phyloP scores from a whole-genome alignment of 495 filamentous ascomycete genomes.

The Chlorociboria aeruginascens region DNA sequence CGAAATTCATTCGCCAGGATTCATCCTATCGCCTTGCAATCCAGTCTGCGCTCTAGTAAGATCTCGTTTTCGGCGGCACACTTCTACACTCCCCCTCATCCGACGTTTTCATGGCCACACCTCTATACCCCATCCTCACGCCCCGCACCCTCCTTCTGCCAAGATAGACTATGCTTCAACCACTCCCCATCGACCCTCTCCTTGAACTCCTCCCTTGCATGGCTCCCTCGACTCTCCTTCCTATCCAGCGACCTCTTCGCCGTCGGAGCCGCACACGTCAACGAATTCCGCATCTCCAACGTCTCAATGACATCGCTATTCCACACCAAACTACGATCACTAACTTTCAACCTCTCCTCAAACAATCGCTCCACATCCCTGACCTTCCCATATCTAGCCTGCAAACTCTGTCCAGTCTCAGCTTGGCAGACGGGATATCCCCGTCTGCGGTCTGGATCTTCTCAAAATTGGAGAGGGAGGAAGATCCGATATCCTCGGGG shows the following conservation, averaged over 20 bases:
- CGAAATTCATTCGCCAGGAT: too few relatives aligned
- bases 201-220: constrained; percentile 16
- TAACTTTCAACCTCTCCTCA: constrained; percentile 1
- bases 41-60: constrained; percentile 6
- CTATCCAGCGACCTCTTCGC: constrained; percentile 16
- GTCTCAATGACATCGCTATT: constrained; percentile 20
- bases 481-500: constrained; percentile 8
- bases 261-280: constrained; percentile 19
- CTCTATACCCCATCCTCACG: constrained; percentile 15
- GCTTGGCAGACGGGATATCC: constrained; percentile 2
- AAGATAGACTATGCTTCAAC: constrained; percentile 18
- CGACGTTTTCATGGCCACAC: constrained; percentile 13
- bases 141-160: constrained; percentile 12
- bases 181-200: constrained; percentile 14
- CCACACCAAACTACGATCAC: constrained; percentile 15
- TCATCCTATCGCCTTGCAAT: too few relatives aligned
- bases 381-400: background rate
- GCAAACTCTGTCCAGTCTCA: constrained; percentile 8
- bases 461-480: constrained; percentile 11
- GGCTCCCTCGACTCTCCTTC: constrained; percentile 18
- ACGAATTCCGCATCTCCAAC: constrained; percentile 17
- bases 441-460: constrained; percentile 8
- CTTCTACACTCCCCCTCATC: constrained; percentile 17
- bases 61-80: constrained; percentile 14
- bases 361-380: constrained; percentile 12